These are phyloP conservation scores for Nicotiana benthamiana DNA, from an alignment of 257 asterid genomes.

Conservation along the genomic window DNA sequence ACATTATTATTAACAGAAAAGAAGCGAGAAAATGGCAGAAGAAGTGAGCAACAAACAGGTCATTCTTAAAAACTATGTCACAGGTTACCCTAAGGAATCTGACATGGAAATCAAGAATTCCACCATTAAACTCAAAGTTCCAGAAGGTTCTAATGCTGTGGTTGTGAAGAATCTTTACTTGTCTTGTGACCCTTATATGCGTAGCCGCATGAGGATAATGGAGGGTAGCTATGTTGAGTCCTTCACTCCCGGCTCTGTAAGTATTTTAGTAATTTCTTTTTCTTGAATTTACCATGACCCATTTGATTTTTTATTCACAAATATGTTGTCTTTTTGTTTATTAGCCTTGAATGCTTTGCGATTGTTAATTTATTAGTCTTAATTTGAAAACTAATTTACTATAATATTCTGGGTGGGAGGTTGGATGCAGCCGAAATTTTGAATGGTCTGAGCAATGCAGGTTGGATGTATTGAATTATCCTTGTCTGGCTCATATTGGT, in stretches of 20 bases:
- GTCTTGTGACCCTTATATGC: no score
- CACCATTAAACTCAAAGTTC: conserved; percentile 3
- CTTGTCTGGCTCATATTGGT: no score
- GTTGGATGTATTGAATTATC: no score
- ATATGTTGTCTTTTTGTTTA: no score
- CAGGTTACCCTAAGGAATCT: conserved; percentile 10
- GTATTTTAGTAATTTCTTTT: neutral
- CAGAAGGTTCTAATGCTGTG: conserved; percentile 7
- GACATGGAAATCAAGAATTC: neutral
- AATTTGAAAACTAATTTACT: neutral
- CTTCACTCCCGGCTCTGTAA: conserved; percentile 9
- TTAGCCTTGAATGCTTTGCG: neutral
- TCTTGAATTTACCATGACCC: no score
- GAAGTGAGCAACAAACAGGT: neutral
- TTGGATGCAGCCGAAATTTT: no score
- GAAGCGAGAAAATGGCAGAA: no score
- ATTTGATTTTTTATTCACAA: no score
- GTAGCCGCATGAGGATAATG: no score
- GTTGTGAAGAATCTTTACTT: neutral
- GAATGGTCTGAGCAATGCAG: no score
- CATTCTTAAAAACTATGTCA: neutral
- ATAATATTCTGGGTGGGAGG: neutral
- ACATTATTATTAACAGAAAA: no score
- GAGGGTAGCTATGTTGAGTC: no score
- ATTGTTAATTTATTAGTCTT: neutral